Evolutionary conservation across 257 asterid species (phyloP), one percentile per base, ranked within the genome.

Genomic region (Salvia rosmarinus): DNA sequence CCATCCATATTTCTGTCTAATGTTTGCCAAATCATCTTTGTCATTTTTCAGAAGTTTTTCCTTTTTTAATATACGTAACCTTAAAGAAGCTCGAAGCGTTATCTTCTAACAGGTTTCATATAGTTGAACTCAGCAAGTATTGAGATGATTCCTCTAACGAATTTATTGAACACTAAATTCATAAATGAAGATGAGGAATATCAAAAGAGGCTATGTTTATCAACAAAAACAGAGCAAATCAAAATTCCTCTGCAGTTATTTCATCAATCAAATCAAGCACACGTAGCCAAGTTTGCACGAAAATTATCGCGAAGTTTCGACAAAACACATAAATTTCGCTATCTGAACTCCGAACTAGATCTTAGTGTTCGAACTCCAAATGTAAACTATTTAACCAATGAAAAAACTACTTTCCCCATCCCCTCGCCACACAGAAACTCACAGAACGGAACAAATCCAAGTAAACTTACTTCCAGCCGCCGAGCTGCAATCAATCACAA

Each of bases 401-500:
- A 63, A 13, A 30, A 40, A 11, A 16, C n/a, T 5, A 21, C 4
- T 12, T 70, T 25, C 20, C 39, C 47, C 62, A 10, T 13, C 32
- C 44, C 74, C 68, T 17, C 64, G 7, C 59, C 43, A 64, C 34
- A 8, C 40, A 12, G 28, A 67, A 72, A 47, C 72, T 56, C 76
- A 28, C 4, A 52, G 50, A 60, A 43, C 7, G 61, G 74, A 68
- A 16, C 25, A 62, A 73, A 72, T 73, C 64, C 71, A 56, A 80
- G 74, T 64, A 71, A 76, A 68, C 71, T 63, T 68, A 67, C 81
- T 71, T 44, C 70, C 76, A 28, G 39, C 57, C 6, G 75, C 75
- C 34, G 68, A 75, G 75, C 70, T 55, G 71, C 79, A 68, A 58
- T 49, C 54, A 21, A 37, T 49, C 76, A 10, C 44, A 56, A 64